Percentiles rank a stretch among this genome's conserved stretches.
Evolutionary conservation across 441 rosid species (phyloP).

Genomic region (Bocquillonia castaneifolia): DNA sequence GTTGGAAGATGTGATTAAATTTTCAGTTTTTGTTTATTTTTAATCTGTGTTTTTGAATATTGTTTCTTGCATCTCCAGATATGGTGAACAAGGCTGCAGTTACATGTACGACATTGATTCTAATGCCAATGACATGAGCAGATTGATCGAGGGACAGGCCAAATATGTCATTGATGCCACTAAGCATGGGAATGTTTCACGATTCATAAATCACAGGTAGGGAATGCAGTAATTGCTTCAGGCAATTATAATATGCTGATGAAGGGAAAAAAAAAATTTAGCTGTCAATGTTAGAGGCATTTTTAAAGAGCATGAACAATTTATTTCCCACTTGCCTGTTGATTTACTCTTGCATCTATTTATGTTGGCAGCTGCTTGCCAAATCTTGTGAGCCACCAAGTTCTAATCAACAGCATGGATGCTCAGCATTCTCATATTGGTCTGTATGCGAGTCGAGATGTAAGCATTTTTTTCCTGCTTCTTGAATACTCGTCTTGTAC

Average conservation of each 20-base stretch:
- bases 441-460: conserved; percentile 84
- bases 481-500: conserved; percentile 1
- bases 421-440: conserved; percentile 72
- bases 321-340: background rate
- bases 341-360: conserved; percentile 19
- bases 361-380: conserved; percentile 68
- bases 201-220: conserved; percentile 97
- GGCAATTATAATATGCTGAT: background rate
- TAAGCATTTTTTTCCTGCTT: conserved; percentile 35
- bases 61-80: conserved; percentile 41
- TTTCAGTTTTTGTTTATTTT: conserved; percentile 5
- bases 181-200: conserved; percentile 70
- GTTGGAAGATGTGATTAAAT: conserved; percentile 11
- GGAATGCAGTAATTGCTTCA: background rate
- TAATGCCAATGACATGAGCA: conserved; percentile 71
- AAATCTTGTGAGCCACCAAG: conserved; percentile 78
- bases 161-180: conserved; percentile 74
- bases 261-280: background rate
- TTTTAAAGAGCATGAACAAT: background rate
- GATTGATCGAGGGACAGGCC: conserved; percentile 63
- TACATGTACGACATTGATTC: conserved; percentile 61
- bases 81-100: conserved; percentile 52
- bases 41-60: conserved; percentile 8
- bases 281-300: background rate
- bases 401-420: conserved; percentile 89